Conservation (phyloP, 2,329 filamentous ascomycete species). For the Pleurostoma richardsiae region DNA sequence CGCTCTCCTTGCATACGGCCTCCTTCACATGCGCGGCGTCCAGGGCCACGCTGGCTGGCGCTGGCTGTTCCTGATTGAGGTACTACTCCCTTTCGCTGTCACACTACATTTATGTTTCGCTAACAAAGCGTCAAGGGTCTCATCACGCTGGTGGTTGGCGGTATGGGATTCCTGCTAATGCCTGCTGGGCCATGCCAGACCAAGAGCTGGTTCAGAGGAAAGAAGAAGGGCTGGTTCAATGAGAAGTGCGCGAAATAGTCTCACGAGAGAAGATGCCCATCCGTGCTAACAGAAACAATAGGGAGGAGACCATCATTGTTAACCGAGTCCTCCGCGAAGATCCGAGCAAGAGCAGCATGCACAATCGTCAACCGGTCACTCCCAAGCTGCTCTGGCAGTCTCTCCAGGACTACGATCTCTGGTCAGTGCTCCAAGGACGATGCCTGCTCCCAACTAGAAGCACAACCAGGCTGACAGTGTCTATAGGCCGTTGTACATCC, state of each 20-base stretch:
- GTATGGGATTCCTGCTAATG: slow-evolving; percentile 50
- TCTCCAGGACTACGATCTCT: slow-evolving; percentile 43
- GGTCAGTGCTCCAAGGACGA: slow-evolving; percentile 10
- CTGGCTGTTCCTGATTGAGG: slow-evolving; percentile 56
- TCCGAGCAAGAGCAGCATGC: slow-evolving; percentile 54
- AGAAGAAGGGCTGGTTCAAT: slow-evolving; percentile 53
- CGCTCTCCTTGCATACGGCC: slow-evolving; percentile 29
- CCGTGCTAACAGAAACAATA: neutral
- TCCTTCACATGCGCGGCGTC: slow-evolving; percentile 34
- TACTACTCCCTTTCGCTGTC: slow-evolving; percentile 26
- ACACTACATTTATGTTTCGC: neutral
- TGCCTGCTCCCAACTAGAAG: neutral
- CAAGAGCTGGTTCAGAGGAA: slow-evolving; percentile 45
- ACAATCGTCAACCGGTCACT: slow-evolving; percentile 53
- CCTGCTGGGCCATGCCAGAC: slow-evolving; percentile 47
- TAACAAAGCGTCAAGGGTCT: slow-evolving; percentile 22
- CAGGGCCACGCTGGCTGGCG: slow-evolving; percentile 30
- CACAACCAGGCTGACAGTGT: neutral
- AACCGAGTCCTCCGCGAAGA: slow-evolving; percentile 56
- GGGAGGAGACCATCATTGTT: slow-evolving; percentile 56
- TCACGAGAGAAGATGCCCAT: neutral
- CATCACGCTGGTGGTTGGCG: slow-evolving; percentile 39
- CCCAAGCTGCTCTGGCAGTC: slow-evolving; percentile 43
- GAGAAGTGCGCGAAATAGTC: slow-evolving; percentile 27
- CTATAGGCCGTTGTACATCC: slow-evolving; percentile 40